These are phyloP conservation scores for Anastatica hierochuntica DNA, from an alignment of 345 rosid genomes.

Conservation along the genomic window DNA sequence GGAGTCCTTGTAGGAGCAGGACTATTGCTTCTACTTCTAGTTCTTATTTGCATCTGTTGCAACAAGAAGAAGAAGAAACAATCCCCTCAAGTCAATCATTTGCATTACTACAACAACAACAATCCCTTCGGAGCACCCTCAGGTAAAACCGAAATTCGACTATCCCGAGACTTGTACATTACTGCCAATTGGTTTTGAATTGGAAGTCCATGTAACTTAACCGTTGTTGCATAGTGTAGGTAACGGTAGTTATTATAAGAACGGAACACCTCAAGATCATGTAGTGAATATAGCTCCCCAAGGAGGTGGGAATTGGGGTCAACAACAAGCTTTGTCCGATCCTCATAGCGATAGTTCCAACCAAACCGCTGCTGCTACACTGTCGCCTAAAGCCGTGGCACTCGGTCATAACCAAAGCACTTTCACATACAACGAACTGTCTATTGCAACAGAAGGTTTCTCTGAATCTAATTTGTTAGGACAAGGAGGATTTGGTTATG, in stretches of 20 bases:
- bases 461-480: slow-evolving; percentile 52
- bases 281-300: slow-evolving; percentile 26
- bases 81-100: slow-evolving; percentile 18
- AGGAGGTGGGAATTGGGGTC: slow-evolving; percentile 23
- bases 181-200: background rate
- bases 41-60: slow-evolving; percentile 26
- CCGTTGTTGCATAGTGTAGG: slow-evolving; percentile 20
- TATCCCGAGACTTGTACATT: background rate
- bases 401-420: slow-evolving; percentile 53
- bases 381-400: slow-evolving; percentile 37
- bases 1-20: slow-evolving; percentile 34
- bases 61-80: slow-evolving; percentile 29
- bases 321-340: slow-evolving; percentile 18
- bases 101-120: slow-evolving; percentile 23
- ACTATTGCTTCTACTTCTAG: slow-evolving; percentile 22
- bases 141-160: no score
- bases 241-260: slow-evolving; percentile 26
- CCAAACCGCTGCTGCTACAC: slow-evolving; percentile 33
- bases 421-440: slow-evolving; percentile 64
- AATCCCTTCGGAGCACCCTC: slow-evolving; percentile 19
- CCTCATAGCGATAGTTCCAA: slow-evolving; percentile 37
- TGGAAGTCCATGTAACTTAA: no score
- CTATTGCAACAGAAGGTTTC: slow-evolving; percentile 60
- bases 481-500: slow-evolving; percentile 85
- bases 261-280: slow-evolving; percentile 13